phyloP scores from a whole-genome alignment of 1,139 yeast species.

The Geotrichum restrictum region DNA sequence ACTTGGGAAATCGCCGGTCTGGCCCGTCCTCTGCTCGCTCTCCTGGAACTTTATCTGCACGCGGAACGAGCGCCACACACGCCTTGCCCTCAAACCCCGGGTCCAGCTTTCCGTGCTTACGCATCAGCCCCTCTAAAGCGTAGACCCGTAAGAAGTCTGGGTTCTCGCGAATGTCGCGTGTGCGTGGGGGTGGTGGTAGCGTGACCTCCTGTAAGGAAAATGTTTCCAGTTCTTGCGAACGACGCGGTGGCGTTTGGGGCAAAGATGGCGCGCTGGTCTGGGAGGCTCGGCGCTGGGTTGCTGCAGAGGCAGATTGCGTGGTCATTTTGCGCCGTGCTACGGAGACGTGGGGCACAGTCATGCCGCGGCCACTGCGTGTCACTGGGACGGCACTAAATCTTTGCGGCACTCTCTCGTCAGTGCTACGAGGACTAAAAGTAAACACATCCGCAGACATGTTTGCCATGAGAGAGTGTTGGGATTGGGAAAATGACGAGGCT shows the following conservation, averaged over 20 bases:
- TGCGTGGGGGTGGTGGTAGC: slow-evolving; percentile 12
- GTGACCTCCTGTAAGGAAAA: slow-evolving; percentile 11
- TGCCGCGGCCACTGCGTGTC: not conserved
- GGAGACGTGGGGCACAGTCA: not conserved
- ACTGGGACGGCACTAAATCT: not conserved
- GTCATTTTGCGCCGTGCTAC: not conserved
- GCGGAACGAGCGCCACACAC: slow-evolving; percentile 11
- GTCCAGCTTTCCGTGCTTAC: slow-evolving; percentile 35
- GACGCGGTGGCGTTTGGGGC: not conserved
- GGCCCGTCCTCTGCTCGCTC: not conserved
- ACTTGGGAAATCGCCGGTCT: not conserved
- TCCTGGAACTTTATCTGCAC: slow-evolving; percentile 1
- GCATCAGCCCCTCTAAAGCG: slow-evolving; percentile 39
- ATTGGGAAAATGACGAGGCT: slow-evolving; percentile 30
- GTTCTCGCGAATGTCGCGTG: slow-evolving; percentile 30
- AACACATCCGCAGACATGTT: slow-evolving; percentile 24
- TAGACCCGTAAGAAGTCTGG: slow-evolving; percentile 38
- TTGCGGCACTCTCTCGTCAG: slow-evolving; percentile 28
- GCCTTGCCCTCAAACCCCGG: slow-evolving; percentile 29
- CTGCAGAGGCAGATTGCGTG: not conserved
- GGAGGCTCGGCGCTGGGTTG: no score
- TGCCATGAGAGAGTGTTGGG: slow-evolving; percentile 27
- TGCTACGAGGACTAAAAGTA: slow-evolving; percentile 32
- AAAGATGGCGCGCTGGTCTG: no score
- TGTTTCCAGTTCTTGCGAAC: not conserved